These are phyloP conservation scores for Mollisiaceae sp. DNA, from an alignment of 2,329 filamentous ascomycete species.

Conservation along the genomic window DNA sequence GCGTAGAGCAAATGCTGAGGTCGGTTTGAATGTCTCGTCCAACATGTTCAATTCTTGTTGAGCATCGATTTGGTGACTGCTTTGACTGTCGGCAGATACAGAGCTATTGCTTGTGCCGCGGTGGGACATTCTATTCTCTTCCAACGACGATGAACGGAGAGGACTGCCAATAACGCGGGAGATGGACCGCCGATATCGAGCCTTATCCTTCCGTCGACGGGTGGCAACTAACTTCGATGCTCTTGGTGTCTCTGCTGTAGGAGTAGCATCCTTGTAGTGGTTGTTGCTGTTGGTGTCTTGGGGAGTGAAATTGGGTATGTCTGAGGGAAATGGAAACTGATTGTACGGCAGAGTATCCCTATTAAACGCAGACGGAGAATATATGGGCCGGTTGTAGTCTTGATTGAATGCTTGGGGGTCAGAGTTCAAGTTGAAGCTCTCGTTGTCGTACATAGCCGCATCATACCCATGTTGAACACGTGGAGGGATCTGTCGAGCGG, in stretches of 20 bases:
- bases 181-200: not conserved
- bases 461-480: not conserved
- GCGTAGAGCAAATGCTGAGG: slow-evolving; percentile 2
- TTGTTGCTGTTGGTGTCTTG: not conserved
- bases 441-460: not conserved
- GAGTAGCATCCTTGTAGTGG: not conserved
- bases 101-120: not conserved
- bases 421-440: not conserved
- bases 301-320: not conserved
- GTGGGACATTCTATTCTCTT: not conserved
- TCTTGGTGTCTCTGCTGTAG: not conserved
- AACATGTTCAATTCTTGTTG: not conserved
- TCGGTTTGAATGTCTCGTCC: not conserved
- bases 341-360: not conserved
- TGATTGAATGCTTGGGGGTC: not conserved
- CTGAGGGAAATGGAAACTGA: not conserved
- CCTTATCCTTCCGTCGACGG: not conserved
- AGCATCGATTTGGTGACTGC: not conserved
- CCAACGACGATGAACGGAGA: not conserved
- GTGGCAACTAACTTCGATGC: not conserved
- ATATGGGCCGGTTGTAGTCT: not conserved
- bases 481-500: not conserved
- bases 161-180: not conserved
- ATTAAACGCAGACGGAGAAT: not conserved
- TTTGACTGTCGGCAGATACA: not conserved